Percentiles rank a stretch among this genome's conserved stretches.
Evolutionary conservation across 441 rosid genomes (phyloP).

Genomic region (Sinapis alba): DNA sequence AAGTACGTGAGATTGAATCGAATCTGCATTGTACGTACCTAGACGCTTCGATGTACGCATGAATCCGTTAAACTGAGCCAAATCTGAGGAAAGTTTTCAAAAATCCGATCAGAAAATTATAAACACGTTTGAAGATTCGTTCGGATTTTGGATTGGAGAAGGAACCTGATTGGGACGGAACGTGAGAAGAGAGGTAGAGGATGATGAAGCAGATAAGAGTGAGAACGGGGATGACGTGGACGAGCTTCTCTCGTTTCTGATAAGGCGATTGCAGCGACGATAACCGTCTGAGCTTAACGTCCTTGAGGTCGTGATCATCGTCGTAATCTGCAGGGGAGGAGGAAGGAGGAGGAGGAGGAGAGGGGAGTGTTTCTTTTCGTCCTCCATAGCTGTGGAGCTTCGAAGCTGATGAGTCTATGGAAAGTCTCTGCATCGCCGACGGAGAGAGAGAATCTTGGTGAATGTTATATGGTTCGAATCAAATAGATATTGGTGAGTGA

Average conservation of each 20-base stretch:
- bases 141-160: slow-evolving; percentile 11
- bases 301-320: slow-evolving; percentile 59
- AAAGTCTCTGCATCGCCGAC: slow-evolving; percentile 80
- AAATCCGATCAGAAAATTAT: not conserved
- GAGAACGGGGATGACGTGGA: slow-evolving; percentile 84
- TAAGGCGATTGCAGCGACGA: slow-evolving; percentile 39
- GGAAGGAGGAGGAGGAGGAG: slow-evolving; percentile 19
- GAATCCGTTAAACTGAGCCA: slow-evolving; percentile 71
- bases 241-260: slow-evolving; percentile 54
- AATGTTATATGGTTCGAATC: not conserved
- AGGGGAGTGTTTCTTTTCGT: slow-evolving; percentile 30
- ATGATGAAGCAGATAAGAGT: slow-evolving; percentile 75
- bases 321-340: slow-evolving; percentile 33
- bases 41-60: slow-evolving; percentile 46
- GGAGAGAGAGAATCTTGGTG: slow-evolving; percentile 34
- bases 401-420: slow-evolving; percentile 74
- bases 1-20: slow-evolving; percentile 1
- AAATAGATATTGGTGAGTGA: not conserved
- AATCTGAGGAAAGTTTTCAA: slow-evolving; percentile 49
- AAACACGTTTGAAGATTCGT: not conserved
- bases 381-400: slow-evolving; percentile 67
- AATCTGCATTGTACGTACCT: slow-evolving; percentile 59
- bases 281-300: slow-evolving; percentile 54
- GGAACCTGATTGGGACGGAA: slow-evolving; percentile 76
- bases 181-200: slow-evolving; percentile 79